Percentiles rank a stretch among this genome's conserved stretches.
Conservation (phyloP, 164 flowering plant genomes). For the Sedum album region DNA sequence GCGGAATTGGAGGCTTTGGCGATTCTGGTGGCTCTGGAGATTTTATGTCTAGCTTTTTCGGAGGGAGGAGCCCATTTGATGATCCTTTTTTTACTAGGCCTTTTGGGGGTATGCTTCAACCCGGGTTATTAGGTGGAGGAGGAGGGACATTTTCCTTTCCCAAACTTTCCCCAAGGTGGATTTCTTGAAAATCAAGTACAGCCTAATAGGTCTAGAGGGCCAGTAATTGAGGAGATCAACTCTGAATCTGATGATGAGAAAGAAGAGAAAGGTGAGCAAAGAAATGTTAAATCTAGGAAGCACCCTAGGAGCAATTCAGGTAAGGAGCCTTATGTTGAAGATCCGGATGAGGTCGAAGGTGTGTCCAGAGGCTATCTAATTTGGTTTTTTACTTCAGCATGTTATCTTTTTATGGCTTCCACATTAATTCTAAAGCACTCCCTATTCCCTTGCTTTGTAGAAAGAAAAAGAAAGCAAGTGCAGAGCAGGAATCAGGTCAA, state of each 20-base stretch:
- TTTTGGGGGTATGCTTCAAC: slow-evolving; percentile 41
- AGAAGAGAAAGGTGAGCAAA: slow-evolving; percentile 17
- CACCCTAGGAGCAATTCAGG: slow-evolving; percentile 20
- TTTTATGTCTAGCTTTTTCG: slow-evolving; percentile 53
- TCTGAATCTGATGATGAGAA: slow-evolving; percentile 31
- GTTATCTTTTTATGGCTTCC: neutral
- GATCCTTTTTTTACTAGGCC: slow-evolving; percentile 67
- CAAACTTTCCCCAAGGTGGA: neutral
- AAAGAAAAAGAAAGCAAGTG: slow-evolving; percentile 21
- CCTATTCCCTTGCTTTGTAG: slow-evolving; percentile 13
- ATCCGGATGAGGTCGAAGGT: slow-evolving; percentile 35
- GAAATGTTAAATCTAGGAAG: slow-evolving; percentile 25
- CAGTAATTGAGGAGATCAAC: slow-evolving; percentile 36
- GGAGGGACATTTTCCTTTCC: slow-evolving; percentile 9
- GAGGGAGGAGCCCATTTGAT: slow-evolving; percentile 74
- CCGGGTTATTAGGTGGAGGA: slow-evolving; percentile 26
- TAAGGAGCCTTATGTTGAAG: slow-evolving; percentile 24
- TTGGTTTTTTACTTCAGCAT: neutral
- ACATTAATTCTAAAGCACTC: no score
- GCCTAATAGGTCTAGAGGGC: slow-evolving; percentile 26
- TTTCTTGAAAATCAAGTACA: slow-evolving; percentile 18
- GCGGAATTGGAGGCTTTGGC: slow-evolving; percentile 34
- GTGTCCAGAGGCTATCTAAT: slow-evolving; percentile 1
- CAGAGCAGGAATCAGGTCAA: slow-evolving; percentile 18
- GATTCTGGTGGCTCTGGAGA: slow-evolving; percentile 37